Conservation (phyloP, 1,284 basidiomycete species). For the Pseudozyma pruni region DNA sequence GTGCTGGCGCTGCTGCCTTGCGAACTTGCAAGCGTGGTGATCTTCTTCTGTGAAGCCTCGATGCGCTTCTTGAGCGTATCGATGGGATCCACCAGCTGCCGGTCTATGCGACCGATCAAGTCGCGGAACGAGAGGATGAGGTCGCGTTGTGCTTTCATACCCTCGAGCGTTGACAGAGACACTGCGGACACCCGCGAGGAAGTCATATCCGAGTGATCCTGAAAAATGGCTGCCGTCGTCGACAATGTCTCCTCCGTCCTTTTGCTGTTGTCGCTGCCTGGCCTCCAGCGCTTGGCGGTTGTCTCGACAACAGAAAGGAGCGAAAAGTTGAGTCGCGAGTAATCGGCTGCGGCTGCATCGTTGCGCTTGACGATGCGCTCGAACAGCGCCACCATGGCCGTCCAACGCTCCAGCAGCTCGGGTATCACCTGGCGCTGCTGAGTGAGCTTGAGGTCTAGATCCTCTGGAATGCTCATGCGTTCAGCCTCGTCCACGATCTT, state of each 20-base stretch:
- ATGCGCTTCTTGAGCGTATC: conserved; percentile 44
- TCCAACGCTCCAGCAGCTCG: conserved; percentile 45
- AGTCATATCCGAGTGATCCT: conserved; percentile 37
- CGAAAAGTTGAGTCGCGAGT: conserved; percentile 46
- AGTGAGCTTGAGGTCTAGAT: conserved; percentile 40
- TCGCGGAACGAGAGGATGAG: conserved; percentile 48
- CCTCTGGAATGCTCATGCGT: conserved; percentile 46
- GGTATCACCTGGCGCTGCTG: conserved; percentile 45
- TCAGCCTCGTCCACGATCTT: conserved; percentile 45
- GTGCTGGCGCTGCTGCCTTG: conserved; percentile 6
- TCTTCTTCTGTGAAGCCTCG: conserved; percentile 31
- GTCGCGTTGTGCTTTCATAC: conserved; percentile 48
- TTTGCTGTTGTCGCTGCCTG: conserved; percentile 33
- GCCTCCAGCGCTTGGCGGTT: conserved; percentile 39
- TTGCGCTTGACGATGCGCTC: conserved; percentile 48
- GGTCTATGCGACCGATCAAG: conserved; percentile 36
- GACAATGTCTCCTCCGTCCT: conserved; percentile 35
- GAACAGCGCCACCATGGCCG: conserved; percentile 41
- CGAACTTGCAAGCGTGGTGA: conserved; percentile 26
- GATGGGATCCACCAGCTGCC: conserved; percentile 45
- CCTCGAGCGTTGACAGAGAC: conserved; percentile 34
- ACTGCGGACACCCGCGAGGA: conserved; percentile 32
- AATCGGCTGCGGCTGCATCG: conserved; percentile 49
- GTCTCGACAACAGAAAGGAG: conserved; percentile 41
- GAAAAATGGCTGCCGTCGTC: conserved; percentile 25